Base-by-base conservation (phyloP, 139 green algal genomes). In the Chlorella sp. region DNA sequence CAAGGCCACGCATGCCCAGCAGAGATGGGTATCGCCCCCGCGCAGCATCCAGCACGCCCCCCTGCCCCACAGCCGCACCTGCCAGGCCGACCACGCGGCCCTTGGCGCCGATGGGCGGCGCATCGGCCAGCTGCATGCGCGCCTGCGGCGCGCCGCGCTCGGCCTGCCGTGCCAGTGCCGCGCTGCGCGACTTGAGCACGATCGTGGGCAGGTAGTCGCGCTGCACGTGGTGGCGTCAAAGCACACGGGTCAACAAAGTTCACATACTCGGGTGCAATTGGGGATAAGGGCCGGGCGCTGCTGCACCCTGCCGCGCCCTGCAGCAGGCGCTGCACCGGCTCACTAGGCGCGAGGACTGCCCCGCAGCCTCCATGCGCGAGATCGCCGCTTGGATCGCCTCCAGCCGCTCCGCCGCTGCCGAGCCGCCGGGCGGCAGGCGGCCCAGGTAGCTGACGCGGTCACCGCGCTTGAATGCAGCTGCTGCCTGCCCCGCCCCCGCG, bases 381-480 rank as follows among this genome's bases (percentile, higher is more conserved):
- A 78, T 78, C 43, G 72, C 72, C 9, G 48, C 46, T 25, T 78
- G 60, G 51, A 78, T 61, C 43, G 65, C 51, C 0, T 78, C 72
- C 72, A 78, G 35, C 29, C 61, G 72, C 46, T 78, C 45, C 36
- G 51, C 33, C 4, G 58, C 38, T 8, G 72, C 62, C 11, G 17
- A 23, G 45, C 53, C 2, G 21, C 31, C 25, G 43, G 71, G 71
- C 42, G 70, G 59, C 59, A 71, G 8, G 43, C 35, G 27, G 23
- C 72, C 72, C 8, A 55, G 17, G 36, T 78, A 78, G 31, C 19
- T 60, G 2, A 78, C 61, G 1, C 72, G 45, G 60, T 68, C 72
- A n/a, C 61, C 61, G 0, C 45, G 60, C 56, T 63, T 63, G 23
- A 63, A n/a, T n/a, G n/a, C n/a, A n/a, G n/a, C n/a, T n/a, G n/a